These are phyloP conservation scores for Erythrophleum ivorense DNA, from an alignment of 331 rosid species.

Conservation along the genomic window DNA sequence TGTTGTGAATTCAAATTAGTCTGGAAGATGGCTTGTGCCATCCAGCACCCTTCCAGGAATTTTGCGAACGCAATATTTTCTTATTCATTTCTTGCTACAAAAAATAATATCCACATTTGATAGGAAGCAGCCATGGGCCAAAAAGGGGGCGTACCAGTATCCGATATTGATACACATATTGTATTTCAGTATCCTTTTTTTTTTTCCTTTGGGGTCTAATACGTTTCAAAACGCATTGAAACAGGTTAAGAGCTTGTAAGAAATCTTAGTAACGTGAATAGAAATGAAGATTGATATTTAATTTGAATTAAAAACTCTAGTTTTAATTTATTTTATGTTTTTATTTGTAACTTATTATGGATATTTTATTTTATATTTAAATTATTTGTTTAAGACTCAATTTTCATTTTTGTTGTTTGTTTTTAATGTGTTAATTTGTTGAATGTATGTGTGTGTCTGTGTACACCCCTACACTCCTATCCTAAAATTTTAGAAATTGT, in stretches of 20 bases:
- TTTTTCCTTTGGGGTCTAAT: not conserved
- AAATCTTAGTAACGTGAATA: no score
- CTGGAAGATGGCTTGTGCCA: conserved; percentile 7
- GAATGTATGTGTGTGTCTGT: no score
- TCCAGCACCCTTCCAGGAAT: not conserved
- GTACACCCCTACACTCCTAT: no score
- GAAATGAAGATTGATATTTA: no score
- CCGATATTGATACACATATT: not conserved
- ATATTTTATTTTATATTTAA: no score
- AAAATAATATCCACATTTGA: not conserved
- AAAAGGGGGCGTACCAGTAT: not conserved
- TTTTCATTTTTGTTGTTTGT: not conserved
- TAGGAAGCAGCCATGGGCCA: not conserved
- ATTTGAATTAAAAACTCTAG: no score
- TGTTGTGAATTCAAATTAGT: conserved; percentile 6
- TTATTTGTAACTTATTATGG: no score
- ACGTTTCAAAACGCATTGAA: no score
- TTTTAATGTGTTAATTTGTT: not conserved
- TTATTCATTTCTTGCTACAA: not conserved
- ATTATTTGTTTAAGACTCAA: no score
- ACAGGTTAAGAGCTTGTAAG: no score
- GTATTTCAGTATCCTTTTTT: not conserved
- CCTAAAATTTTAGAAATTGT: no score
- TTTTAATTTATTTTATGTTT: no score
- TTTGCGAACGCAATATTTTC: not conserved